phyloP scores from a whole-genome alignment of 192 early-diverging fungal species.

The Geranomyces variabilis region DNA sequence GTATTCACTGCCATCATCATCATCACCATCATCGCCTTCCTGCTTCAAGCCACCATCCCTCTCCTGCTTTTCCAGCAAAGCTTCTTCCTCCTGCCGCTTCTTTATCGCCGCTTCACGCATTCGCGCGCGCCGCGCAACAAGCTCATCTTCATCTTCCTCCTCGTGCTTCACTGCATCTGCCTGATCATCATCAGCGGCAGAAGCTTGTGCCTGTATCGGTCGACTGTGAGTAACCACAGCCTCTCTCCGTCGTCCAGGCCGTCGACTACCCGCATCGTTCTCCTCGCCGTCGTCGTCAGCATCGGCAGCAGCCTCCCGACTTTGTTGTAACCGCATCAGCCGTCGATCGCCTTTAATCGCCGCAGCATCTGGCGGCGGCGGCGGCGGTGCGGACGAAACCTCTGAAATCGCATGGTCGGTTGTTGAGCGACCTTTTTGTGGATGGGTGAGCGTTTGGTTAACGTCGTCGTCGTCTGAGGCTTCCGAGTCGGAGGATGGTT shows the following conservation, averaged over 20 bases:
- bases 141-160: conserved; percentile 53
- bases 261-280: background rate
- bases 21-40: background rate
- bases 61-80: conserved; percentile 29
- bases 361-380: conserved; percentile 17
- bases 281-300: conserved; percentile 14
- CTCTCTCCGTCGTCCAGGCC: conserved; percentile 8
- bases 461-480: conserved; percentile 11
- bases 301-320: conserved; percentile 6
- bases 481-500: conserved; percentile 25
- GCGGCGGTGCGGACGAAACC: background rate
- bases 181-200: conserved; percentile 1
- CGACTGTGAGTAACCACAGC: background rate
- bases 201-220: background rate
- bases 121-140: conserved; percentile 42
- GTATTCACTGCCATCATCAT: conserved; percentile 45
- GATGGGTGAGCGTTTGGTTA: background rate
- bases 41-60: conserved; percentile 4
- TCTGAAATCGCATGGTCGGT: background rate
- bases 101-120: conserved; percentile 29
- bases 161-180: background rate
- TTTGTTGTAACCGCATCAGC: conserved; percentile 27
- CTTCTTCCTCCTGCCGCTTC: conserved; percentile 29
- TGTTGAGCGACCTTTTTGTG: too few relatives aligned
- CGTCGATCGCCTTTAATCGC: conserved; percentile 25